Evolutionary conservation across 179 eudicot genomes (phyloP).

Genomic region (Nepenthes alata): DNA sequence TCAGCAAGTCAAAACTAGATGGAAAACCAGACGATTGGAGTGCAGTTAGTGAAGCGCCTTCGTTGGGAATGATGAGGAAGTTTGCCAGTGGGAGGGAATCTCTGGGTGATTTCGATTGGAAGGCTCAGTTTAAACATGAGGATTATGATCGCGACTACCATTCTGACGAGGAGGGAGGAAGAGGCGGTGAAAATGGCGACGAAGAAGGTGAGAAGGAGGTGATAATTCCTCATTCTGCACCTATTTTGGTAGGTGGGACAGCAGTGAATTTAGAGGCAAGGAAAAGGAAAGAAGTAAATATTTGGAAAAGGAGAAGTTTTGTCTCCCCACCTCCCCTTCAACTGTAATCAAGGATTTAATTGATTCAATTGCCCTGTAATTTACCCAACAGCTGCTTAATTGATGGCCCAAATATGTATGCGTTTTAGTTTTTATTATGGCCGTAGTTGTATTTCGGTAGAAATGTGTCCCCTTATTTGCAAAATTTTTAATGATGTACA

Average conservation of each 20-base stretch:
- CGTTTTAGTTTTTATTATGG: no score
- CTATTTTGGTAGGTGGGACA: slow-evolving; percentile 28
- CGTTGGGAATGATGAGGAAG: slow-evolving; percentile 49
- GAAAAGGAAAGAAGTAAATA: slow-evolving; percentile 58
- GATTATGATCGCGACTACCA: slow-evolving; percentile 19
- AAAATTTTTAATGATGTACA: no score
- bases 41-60: slow-evolving; percentile 17
- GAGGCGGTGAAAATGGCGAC: slow-evolving; percentile 8
- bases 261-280: slow-evolving; percentile 15
- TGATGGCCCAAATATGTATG: no score
- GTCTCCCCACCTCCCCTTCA: slow-evolving; percentile 59
- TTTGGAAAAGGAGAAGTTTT: slow-evolving; percentile 84
- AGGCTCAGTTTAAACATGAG: slow-evolving; percentile 38
- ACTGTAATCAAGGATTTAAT: slow-evolving; percentile 7
- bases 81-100: slow-evolving; percentile 65
- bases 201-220: slow-evolving; percentile 22
- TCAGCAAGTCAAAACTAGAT: slow-evolving; percentile 5
- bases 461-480: no score
- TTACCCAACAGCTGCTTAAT: no score
- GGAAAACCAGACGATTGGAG: neutral
- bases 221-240: slow-evolving; percentile 58
- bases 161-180: slow-evolving; percentile 36
- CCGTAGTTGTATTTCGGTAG: no score
- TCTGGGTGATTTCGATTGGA: slow-evolving; percentile 55
- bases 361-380: no score